Conservation (phyloP, 164 flowering plant species). For the Tinospora cordifolia region DNA sequence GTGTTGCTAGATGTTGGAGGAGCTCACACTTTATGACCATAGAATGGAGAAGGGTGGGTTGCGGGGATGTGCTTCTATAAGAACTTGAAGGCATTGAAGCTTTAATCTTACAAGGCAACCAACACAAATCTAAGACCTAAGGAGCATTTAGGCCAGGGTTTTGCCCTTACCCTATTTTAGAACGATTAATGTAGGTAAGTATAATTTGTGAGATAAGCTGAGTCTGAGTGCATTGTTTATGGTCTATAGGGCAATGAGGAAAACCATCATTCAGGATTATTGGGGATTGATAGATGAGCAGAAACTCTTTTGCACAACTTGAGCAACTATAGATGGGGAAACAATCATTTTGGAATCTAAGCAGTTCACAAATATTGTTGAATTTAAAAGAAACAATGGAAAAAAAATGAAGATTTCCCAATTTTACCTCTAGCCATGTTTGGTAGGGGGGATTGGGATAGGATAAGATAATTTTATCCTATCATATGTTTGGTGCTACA, state of each 20-base stretch:
- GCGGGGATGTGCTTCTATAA: conserved; percentile 61
- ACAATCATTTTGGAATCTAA: not conserved
- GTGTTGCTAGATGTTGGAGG: conserved; percentile 87
- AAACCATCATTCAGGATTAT: conserved; percentile 61
- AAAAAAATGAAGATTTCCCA: not conserved
- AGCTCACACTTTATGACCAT: conserved; percentile 59
- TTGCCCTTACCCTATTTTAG: conserved; percentile 63
- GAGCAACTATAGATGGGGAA: not conserved
- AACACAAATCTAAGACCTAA: conserved; percentile 52
- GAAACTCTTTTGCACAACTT: not conserved
- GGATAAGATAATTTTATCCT: too few relatives aligned
- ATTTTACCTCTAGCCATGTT: not conserved
- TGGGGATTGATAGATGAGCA: conserved; percentile 74
- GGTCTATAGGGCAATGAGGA: conserved; percentile 52
- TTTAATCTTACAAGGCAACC: conserved; percentile 59
- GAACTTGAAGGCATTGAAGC: conserved; percentile 75
- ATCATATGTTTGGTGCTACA: too few relatives aligned
- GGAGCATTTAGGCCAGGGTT: conserved; percentile 63
- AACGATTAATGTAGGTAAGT: conserved; percentile 62
- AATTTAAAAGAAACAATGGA: not conserved
- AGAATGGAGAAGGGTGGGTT: conserved; percentile 93
- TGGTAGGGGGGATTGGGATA: too few relatives aligned
- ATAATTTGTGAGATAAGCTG: conserved; percentile 64
- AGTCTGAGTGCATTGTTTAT: conserved; percentile 51
- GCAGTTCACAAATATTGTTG: not conserved